Conservation (phyloP, 169 alveolate species). For the Plasmodium billcollinsi region DNA sequence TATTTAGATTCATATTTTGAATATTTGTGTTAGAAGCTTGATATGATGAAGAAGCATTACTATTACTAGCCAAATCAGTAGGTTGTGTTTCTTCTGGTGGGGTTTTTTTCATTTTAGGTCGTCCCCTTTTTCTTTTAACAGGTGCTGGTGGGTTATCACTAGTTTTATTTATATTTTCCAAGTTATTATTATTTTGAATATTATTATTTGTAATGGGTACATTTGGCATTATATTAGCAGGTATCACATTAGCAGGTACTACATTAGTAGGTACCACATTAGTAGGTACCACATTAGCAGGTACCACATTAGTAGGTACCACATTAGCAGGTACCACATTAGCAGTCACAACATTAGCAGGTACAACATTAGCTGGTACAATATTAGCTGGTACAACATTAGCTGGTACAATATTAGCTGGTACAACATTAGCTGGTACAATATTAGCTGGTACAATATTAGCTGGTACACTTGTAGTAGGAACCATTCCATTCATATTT, state of each 20-base stretch:
- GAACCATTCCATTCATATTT: not conserved
- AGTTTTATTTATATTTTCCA: not conserved
- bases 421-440: no score
- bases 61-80: conserved; percentile 17
- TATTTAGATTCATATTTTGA: not conserved
- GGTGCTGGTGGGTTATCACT: conserved; percentile 6
- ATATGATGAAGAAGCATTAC: not conserved
- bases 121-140: conserved; percentile 54
- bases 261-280: no score
- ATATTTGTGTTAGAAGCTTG: not conserved
- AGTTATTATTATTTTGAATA: not conserved
- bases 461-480: not conserved
- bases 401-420: no score
- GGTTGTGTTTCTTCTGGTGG: conserved; percentile 39
- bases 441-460: no score
- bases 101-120: conserved; percentile 57
- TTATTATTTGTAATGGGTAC: not conserved
- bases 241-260: no score
- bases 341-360: no score
- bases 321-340: no score
- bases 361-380: no score
- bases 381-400: no score
- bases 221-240: no score
- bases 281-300: no score
- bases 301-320: no score